Evolutionary conservation across 2,329 filamentous ascomycete genomes (phyloP).

Genomic region (Acrodontium crateriforme): DNA sequence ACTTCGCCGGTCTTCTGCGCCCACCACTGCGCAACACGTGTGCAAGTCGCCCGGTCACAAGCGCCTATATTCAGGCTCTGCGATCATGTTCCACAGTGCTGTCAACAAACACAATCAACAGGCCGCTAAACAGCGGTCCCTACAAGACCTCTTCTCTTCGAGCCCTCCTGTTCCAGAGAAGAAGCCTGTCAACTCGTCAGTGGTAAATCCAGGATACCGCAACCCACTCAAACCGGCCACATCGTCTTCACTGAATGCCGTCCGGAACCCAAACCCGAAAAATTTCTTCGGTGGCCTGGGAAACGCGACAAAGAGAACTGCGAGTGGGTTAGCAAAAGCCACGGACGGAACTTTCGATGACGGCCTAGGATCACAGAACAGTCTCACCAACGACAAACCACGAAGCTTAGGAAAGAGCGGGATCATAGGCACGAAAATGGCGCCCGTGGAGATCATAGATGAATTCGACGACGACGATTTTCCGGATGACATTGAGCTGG

Average conservation of each 20-base stretch:
- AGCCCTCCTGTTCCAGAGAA: conserved; percentile 5
- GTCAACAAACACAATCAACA: conserved; percentile 24
- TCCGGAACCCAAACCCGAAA: conserved; percentile 7
- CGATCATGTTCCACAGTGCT: conserved; percentile 29
- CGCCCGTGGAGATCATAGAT: conserved; percentile 3
- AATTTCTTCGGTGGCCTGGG: neutral
- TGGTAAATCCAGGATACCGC: conserved; percentile 12
- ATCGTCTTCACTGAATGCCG: conserved; percentile 14
- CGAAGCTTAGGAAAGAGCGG: conserved; percentile 31
- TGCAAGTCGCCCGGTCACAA: conserved; percentile 5
- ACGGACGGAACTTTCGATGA: conserved; percentile 28
- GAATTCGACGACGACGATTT: conserved; percentile 68
- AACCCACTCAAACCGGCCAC: conserved; percentile 22
- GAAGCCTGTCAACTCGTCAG: conserved; percentile 1
- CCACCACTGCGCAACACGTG: conserved; percentile 4
- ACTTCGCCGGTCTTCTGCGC: conserved; percentile 5
- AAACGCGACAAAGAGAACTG: conserved; percentile 28
- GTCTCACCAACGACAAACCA: conserved; percentile 21
- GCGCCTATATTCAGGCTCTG: conserved; percentile 2
- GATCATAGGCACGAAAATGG: no score
- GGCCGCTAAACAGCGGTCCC: neutral
- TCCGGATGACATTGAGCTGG: conserved; percentile 67
- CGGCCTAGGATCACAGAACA: conserved; percentile 14
- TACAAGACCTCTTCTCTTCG: conserved; percentile 33
- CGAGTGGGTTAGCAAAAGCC: conserved; percentile 33